Base-by-base conservation (phyloP, 1,139 yeast genomes). In the Kodamaea derodonti region DNA sequence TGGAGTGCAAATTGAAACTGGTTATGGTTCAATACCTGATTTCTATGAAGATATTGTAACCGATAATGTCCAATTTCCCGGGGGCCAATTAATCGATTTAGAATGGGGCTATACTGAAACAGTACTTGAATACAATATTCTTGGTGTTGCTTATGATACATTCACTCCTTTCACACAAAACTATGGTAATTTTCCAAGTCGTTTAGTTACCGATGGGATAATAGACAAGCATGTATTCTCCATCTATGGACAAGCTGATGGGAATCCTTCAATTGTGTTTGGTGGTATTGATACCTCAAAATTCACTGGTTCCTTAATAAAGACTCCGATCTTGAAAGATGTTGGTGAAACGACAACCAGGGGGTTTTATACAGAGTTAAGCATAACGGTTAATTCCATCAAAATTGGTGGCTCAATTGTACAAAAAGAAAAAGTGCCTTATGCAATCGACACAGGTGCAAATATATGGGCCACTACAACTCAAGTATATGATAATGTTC, bases 391-490 rank as follows among this genome's bases (percentile, higher is more conserved):
- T 9, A 49, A 52, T 33, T 28, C 40, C 4, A 33, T 51, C 6
- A 35, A 37, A 13, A 29, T 53, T 5, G 42, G 35, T 14, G 43
- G 36, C 15, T 25, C 20, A 3, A 18, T 34, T 2, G 40, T 54
- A 15, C 48, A 56, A 0, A 34, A 36, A 30, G 49, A 54, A 32
- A 43, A 36, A 10, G 36, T 47, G 15, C 40, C 47, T 13, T 53
- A 48, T 36, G 43, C 43, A 24, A 41, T 56, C 15, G 60, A 56
- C 33, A 37, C 51, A 11, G 58, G 58, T 11, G 43, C 52, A 11
- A 47, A 48, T 32, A 47, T 45, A 4, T 44, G 49, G 35, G 49
- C 49, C 10, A 44, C 51, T 8, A 47, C 58, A 9, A 36, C 38
- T n/a, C 45, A 48, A 3, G 45, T 54, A 3, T 41, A 41, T 30